Conservation (phyloP, 2,329 filamentous ascomycete species). For the Colletotrichum camelliae region DNA sequence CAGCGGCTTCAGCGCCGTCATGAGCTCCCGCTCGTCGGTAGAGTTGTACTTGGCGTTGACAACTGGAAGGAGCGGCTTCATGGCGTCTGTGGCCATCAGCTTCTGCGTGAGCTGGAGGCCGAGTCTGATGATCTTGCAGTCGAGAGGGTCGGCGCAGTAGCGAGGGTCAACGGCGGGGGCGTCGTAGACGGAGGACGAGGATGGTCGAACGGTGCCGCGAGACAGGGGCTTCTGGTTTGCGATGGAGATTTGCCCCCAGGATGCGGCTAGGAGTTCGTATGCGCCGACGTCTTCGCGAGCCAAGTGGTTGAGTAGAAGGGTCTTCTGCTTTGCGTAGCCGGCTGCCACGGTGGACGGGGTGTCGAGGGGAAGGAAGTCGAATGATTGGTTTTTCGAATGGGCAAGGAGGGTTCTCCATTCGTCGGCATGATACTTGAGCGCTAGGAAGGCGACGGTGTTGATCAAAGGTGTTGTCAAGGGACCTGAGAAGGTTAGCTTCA, state of each 20-base stretch:
- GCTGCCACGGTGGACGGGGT: conserved; percentile 37
- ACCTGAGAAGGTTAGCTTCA: background rate
- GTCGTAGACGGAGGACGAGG: conserved; percentile 39
- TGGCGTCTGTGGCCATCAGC: conserved; percentile 30
- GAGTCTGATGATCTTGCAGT: conserved; percentile 33
- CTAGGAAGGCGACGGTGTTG: conserved; percentile 31
- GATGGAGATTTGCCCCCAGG: conserved; percentile 35
- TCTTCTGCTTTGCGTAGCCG: conserved; percentile 41
- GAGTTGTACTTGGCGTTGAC: conserved; percentile 25
- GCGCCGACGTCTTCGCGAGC: conserved; percentile 26
- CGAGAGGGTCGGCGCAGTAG: conserved; percentile 48
- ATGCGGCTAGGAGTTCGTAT: conserved; percentile 35
- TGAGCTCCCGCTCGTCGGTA: conserved; percentile 27
- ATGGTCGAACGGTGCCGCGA: conserved; percentile 46
- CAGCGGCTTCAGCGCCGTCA: conserved; percentile 35
- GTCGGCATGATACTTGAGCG: conserved; percentile 25
- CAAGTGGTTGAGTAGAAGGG: conserved; percentile 27
- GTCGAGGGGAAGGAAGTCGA: conserved; percentile 22
- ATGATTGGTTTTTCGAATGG: conserved; percentile 27
- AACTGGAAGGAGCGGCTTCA: conserved; percentile 23
- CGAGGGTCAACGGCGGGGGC: conserved; percentile 46
- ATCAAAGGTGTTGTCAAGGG: conserved; percentile 29
- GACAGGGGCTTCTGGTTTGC: conserved; percentile 46
- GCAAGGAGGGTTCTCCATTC: conserved; percentile 24
- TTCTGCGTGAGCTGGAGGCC: conserved; percentile 29